phyloP scores from a whole-genome alignment of 768 basidiomycete genomes.

The Suillus plorans region DNA sequence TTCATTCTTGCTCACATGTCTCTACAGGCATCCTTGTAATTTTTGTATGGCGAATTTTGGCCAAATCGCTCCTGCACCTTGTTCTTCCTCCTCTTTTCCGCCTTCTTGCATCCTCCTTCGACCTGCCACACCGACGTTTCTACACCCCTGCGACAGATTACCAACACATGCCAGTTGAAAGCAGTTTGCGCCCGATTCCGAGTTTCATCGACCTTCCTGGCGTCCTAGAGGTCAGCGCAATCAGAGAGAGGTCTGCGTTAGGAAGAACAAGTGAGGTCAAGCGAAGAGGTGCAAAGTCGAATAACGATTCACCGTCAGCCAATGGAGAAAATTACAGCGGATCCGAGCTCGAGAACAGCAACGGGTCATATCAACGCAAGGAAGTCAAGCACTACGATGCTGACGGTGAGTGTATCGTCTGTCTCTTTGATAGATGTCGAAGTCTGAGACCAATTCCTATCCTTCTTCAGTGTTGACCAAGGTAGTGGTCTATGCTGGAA shows the following conservation, averaged over 20 bases:
- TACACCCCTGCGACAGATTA: constrained; percentile 94
- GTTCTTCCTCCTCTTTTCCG: constrained; percentile 86
- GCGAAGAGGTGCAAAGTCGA: constrained; percentile 21
- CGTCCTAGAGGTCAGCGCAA: constrained; percentile 38
- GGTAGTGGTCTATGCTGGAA: constrained; percentile 87
- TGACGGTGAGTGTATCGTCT: constrained; percentile 57
- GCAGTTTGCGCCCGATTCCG: constrained; percentile 69
- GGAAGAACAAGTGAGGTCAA: constrained; percentile 27
- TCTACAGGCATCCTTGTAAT: constrained; percentile 68
- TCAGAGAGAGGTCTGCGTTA: constrained; percentile 45
- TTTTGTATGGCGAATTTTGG: constrained; percentile 85
- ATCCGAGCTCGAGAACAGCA: constrained; percentile 34
- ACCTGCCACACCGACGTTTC: constrained; percentile 80
- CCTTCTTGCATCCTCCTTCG: constrained; percentile 60
- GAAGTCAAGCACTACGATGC: constrained; percentile 78
- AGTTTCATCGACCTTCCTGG: constrained; percentile 79
- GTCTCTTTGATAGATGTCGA: neutral
- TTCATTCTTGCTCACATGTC: neutral
- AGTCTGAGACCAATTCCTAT: constrained; percentile 2
- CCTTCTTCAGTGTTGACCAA: constrained; percentile 71
- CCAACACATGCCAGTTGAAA: constrained; percentile 59
- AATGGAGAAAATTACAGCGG: constrained; percentile 18
- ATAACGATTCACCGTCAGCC: constrained; percentile 13
- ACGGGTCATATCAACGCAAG: neutral
- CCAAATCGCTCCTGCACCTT: constrained; percentile 72